Evolutionary conservation across 2,329 filamentous ascomycete species (phyloP), one percentile per base, ranked within the genome.

Genomic region (Ceratocystis albifundus): DNA sequence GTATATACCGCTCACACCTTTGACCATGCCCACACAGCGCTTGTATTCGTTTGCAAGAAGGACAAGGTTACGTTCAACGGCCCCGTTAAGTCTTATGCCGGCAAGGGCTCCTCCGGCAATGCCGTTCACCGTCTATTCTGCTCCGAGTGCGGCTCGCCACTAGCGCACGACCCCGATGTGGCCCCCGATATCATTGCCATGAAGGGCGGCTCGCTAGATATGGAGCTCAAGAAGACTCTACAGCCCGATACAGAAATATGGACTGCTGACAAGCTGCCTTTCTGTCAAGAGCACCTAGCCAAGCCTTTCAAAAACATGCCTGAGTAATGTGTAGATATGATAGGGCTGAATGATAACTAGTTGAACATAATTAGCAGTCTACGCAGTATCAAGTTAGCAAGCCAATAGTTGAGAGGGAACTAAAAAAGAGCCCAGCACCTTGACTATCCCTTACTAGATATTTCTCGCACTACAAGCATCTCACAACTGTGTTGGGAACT

Each of bases 201-300:
- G 73, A 88, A 88, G 82, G 85, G 80, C 44, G 85, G 85, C 67
- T 84, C 84, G 25, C 77, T 88, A 64, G 82, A 83, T 71, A 75
- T 75, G 0, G 84, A 86, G 73, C 80, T 86, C 71, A 87, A 87
- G 83, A 84, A 86, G 80, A 80, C 74, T 46, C 77, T 88, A 70
- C 86, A 88, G 80, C 85, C 85, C 66, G 80, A 85, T 71, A 85
- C 83, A 70, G 85, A 88, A 77, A 88, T 88, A 76, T 88, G 85
- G 85, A 86, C 84, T 62, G 81, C 78, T 69, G 74, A 82, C 77
- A 88, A 88, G 80, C 80, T 88, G 70, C 85, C 85, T 17, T 88
- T 88, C 78, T 86, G 85, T 78, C 79, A 83, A 77, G 85, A 88
- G 78, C 75, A 81, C 70, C 78, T 88, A 69, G 82, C 77, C 62